Evolutionary conservation across 768 basidiomycete genomes (phyloP).

Genomic region (Amanita pallidorosea): DNA sequence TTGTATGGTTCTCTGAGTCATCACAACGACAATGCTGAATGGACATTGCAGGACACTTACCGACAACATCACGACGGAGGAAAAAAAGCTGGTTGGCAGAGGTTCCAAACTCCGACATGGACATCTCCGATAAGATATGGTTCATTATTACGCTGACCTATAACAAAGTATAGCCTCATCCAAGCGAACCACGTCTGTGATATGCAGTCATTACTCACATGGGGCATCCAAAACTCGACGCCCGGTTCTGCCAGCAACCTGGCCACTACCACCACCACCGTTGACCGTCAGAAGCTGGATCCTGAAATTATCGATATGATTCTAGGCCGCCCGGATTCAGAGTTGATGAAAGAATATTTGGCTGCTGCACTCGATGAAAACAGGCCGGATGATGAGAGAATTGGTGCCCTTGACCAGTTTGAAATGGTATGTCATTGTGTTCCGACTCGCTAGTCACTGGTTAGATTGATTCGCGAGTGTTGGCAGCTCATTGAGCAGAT

Average conservation of each 20-base stretch:
- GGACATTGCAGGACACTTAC: background rate
- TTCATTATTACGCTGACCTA: too few species aligned
- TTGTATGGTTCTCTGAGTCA: constrained; percentile 63
- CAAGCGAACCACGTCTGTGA: background rate
- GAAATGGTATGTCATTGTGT: constrained; percentile 57
- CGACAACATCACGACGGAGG: background rate
- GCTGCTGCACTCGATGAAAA: constrained; percentile 47
- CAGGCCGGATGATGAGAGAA: constrained; percentile 43
- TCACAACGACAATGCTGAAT: constrained; percentile 7
- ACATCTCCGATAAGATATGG: background rate
- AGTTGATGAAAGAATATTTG: constrained; percentile 76
- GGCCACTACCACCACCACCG: constrained; percentile 26
- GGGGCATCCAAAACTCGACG: constrained; percentile 68
- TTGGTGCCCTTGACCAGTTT: constrained; percentile 69
- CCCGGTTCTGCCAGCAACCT: too few species aligned
- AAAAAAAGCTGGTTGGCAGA: too few species aligned
- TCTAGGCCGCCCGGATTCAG: constrained; percentile 75
- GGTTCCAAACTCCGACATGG: background rate
- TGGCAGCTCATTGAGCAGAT: constrained; percentile 73
- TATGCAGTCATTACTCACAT: constrained; percentile 78
- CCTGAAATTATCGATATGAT: constrained; percentile 80
- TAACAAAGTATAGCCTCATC: background rate
- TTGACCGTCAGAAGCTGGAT: constrained; percentile 46
- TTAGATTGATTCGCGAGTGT: background rate
- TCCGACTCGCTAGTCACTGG: background rate